Evolutionary conservation across 805 yeast genomes (phyloP), one percentile per base, ranked within the genome.

Genomic region (Priceomyces carsonii): DNA sequence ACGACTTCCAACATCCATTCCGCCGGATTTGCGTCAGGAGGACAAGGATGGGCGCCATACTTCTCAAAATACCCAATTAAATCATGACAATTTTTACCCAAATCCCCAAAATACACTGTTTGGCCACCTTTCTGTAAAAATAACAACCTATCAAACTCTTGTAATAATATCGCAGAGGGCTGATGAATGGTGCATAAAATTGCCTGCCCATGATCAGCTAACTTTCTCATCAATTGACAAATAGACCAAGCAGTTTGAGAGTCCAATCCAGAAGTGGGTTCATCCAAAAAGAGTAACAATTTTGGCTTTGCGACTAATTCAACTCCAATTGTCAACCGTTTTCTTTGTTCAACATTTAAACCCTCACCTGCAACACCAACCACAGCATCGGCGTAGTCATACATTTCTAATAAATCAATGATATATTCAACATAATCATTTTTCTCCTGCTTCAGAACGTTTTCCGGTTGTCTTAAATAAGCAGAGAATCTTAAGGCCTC

Each of bases 1-100:
- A 82, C 83, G 44, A 81, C 85, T 43, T 84, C 84, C 61, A 88
- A 69, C 95, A 88, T 88, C 93, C 95, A 88, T 65, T 87, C 95
- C 9, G 67, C 68, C 6, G 69, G 68, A 41, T 62, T 62, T 6
- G 68, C 63, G 45, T 60, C 63, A 21, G 42, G 35, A 10, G 68
- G 69, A 52, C 69, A 63, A 27, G 53, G 53, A 30, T 54, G 61
- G 26, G 90, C 88, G 22, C 95, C 85, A 54, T 81, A 62, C 46
- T 71, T 71, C 62, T 84, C 90, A 51, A 84, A 84, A 58, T 84
- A 85, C 38, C 68, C 56, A 29, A 80, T 74, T 57, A 85, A 66
- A 3, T 79, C 66, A 24, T 47, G 39, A 33, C 85, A 82, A 53
- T 77, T 75, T 40, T 71, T 66, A 45, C 93, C 93, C 49, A 84